Conservation (phyloP, 192 early-diverging fungal genomes). For the Dimargaris cristalligena region DNA sequence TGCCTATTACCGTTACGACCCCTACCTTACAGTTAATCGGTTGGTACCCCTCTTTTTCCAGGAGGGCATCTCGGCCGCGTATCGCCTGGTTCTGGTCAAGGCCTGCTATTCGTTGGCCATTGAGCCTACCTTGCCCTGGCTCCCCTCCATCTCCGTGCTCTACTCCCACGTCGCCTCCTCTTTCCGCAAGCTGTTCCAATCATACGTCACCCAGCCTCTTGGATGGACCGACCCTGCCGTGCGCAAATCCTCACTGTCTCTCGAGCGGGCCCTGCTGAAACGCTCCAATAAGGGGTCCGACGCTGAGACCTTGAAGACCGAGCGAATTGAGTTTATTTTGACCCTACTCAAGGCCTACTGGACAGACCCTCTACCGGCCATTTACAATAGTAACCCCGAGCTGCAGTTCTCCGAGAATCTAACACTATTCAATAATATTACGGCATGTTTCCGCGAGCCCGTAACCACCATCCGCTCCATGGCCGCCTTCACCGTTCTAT, state of each 20-base stretch:
- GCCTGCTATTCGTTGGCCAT: conserved; percentile 53
- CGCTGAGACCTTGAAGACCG: conserved; percentile 34
- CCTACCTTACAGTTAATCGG: conserved; percentile 47
- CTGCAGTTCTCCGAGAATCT: conserved; percentile 56
- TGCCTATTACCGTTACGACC: conserved; percentile 62
- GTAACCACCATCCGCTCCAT: conserved; percentile 49
- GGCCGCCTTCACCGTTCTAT: conserved; percentile 52
- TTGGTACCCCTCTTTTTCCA: conserved; percentile 55
- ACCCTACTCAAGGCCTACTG: conserved; percentile 59
- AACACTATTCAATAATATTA: conserved; percentile 49
- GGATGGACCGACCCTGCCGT: conserved; percentile 20
- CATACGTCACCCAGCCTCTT: neutral
- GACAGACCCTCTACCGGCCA: conserved; percentile 55
- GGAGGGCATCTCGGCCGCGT: conserved; percentile 48
- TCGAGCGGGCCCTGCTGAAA: conserved; percentile 14
- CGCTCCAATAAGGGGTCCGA: conserved; percentile 30
- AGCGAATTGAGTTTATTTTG: conserved; percentile 66
- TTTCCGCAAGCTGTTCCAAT: conserved; percentile 41
- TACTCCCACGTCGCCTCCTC: conserved; percentile 41
- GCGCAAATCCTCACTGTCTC: conserved; percentile 13
- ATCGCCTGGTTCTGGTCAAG: conserved; percentile 65
- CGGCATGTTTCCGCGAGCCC: conserved; percentile 55
- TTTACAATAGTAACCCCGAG: conserved; percentile 48
- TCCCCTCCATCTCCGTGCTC: conserved; percentile 35
- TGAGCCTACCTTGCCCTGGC: conserved; percentile 49